Base-by-base conservation (phyloP, 352 stramenopile genomes). In the Phytophthora tentaculata region DNA sequence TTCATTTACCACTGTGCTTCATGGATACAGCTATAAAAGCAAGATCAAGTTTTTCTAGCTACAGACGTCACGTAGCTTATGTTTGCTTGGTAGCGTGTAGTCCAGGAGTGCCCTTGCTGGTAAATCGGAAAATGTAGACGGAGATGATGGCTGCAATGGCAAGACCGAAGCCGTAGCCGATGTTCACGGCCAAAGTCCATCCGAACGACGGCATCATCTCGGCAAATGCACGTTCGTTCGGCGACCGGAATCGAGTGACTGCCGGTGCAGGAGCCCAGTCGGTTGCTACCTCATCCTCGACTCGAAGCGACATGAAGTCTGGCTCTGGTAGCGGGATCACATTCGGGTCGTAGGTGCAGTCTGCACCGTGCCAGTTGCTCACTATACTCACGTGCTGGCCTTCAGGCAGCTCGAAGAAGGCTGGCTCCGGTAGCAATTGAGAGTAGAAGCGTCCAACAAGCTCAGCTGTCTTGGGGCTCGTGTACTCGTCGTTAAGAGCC, bases 401-500 rank as follows among this genome's bases (percentile, higher is more conserved):
- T 45, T 74, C 68, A 0, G 84, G 84, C 7, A 95, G 75, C 64
- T 95, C 86, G 44, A 88, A 89, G 32, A 77, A 77, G 9, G 74
- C 65, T 16, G 62, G 54, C 2, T 83, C 69, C 0, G 86, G 86
- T 17, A 95, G 77, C 53, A 95, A 53, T 51, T 78, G 67, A 5
- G 71, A 63, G 61, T 91, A 92, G 67, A 94, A 94, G 16, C 73
- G 60, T 22, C 65, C 62, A 19, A 92, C 83, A 2, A 91, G 56
- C 35, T 75, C 67, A 0, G 84, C 83, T 0, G 83, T 93, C 51
- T 83, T 71, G 0, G 77, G 57, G 10, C 73, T 65, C 0, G 63
- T 59, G 78, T 92, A 95, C 68, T 92, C 87, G 67, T 95, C 87
- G 55, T 95, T 95, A n/a, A 95, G 73, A 6, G 87, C 87, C 23